Evolutionary conservation across 495 filamentous ascomycete species (phyloP), one percentile per base, ranked within the genome.

Genomic region (Letharia lupina): DNA sequence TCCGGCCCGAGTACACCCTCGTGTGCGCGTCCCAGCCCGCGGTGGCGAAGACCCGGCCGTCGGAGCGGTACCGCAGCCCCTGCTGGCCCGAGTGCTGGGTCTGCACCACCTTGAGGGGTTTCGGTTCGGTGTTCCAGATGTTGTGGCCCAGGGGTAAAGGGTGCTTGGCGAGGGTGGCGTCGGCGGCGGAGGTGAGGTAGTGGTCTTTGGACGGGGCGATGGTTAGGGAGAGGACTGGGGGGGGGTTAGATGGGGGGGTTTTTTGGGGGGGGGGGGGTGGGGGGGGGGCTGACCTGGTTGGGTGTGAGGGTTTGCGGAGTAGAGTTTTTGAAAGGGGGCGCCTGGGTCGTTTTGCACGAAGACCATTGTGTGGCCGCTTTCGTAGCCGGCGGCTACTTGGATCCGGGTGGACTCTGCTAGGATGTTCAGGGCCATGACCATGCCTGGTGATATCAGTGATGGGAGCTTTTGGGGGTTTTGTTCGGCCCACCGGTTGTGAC

Each of bases 41-140:
- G 1, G 94, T 97, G 16, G 89, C 91, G 71, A 96, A 91, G 10
- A 97, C 79, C 72, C 83, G 88, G 8, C 85, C 89, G 74, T 98
- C 94, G 8, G 82, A 84, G 11, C 94, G 84, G n/a, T 97, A 81
- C 11, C 75, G 74, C 16, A 98, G 75, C 12, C 84, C 82, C 74
- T 98, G 94, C 73, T 97, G 94, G 9, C 94, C 94, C 0, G 91
- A 83, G 74, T 98, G 94, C 69, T 89, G 91, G 4, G 94, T 96
- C 67, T 90, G 84, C 41, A 87, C 60, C 1, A 75, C 74, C 69
- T 86, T 89, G 33, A 87, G 64, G 1, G 89, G 84, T 33, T 69
- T 65, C 2, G 73, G 71, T 41, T 73, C 70, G 33, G 71, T 75
- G 61, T 67, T 68, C 70, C 69, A 67, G 69, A 70, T 67, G 47